Percentiles rank a stretch among this genome's conserved stretches.
Conservation (phyloP, 169 alveolate species). For the Plasmodium fragile region DNA sequence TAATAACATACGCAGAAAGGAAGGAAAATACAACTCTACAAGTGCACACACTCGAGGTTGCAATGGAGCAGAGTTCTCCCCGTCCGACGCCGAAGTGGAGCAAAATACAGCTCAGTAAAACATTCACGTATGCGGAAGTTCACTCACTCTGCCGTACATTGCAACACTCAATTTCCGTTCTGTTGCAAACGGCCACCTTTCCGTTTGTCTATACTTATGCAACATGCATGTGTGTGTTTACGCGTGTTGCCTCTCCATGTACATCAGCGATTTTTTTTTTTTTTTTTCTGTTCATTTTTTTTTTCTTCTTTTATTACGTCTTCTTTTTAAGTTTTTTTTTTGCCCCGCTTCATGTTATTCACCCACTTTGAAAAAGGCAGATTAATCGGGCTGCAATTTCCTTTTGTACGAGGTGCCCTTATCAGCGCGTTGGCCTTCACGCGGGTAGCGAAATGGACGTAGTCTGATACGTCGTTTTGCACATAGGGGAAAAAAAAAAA, state of each 20-base stretch:
- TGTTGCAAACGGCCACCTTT: neutral
- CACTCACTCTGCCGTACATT: neutral
- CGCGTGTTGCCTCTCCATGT: slow-evolving; percentile 2
- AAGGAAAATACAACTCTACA: neutral
- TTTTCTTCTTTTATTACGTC: neutral
- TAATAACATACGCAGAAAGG: neutral
- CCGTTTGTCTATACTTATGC: neutral
- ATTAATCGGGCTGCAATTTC: neutral
- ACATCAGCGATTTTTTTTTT: neutral
- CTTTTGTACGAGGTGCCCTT: neutral
- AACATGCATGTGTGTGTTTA: neutral
- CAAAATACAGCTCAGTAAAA: neutral
- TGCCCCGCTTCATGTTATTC: neutral
- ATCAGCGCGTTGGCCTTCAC: neutral
- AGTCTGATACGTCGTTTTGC: neutral
- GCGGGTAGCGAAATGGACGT: neutral
- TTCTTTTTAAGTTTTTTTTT: neutral
- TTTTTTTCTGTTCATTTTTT: neutral
- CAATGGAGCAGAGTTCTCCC: neutral
- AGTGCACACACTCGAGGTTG: neutral
- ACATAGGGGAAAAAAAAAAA: neutral
- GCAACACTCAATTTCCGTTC: neutral
- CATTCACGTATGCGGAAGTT: neutral
- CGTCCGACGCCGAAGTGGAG: neutral
- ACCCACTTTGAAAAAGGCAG: neutral